Conservation (phyloP, 2,329 filamentous ascomycete genomes). For the Paecilomyces sp. region DNA sequence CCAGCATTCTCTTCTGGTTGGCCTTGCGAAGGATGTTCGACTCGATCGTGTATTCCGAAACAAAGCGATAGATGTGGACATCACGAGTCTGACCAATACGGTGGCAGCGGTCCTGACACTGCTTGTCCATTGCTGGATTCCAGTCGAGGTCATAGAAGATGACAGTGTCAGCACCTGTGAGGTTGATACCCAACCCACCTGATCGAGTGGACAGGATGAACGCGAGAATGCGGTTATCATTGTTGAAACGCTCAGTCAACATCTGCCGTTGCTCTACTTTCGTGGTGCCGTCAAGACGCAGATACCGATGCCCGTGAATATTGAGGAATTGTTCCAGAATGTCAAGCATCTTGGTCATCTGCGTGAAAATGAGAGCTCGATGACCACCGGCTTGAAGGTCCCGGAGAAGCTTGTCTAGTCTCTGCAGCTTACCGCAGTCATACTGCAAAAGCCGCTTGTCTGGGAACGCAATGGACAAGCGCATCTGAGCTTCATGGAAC, state of each 20-base stretch:
- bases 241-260: conserved; percentile 93
- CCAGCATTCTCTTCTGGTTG: conserved; percentile 94
- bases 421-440: conserved; percentile 93
- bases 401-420: conserved; percentile 76
- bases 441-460: conserved; percentile 95
- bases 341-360: conserved; percentile 98
- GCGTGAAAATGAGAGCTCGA: conserved; percentile 93
- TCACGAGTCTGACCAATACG: conserved; percentile 96
- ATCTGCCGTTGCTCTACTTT: conserved; percentile 95
- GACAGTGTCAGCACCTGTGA: conserved; percentile 93
- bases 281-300: conserved; percentile 91
- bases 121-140: conserved; percentile 99
- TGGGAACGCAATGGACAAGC: conserved; percentile 90
- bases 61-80: conserved; percentile 93
- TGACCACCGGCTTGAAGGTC: conserved; percentile 84
- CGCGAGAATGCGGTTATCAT: conserved; percentile 81
- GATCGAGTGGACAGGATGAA: conserved; percentile 95
- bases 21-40: conserved; percentile 95
- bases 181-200: conserved; percentile 89
- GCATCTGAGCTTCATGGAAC: conserved; percentile 89
- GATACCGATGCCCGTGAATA: conserved; percentile 93
- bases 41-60: conserved; percentile 92
- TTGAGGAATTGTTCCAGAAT: conserved; percentile 97
- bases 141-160: conserved; percentile 99
- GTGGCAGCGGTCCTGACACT: conserved; percentile 95